These are phyloP conservation scores for Ustilago hordei DNA, from an alignment of 1,284 basidiomycete species.

Conservation along the genomic window DNA sequence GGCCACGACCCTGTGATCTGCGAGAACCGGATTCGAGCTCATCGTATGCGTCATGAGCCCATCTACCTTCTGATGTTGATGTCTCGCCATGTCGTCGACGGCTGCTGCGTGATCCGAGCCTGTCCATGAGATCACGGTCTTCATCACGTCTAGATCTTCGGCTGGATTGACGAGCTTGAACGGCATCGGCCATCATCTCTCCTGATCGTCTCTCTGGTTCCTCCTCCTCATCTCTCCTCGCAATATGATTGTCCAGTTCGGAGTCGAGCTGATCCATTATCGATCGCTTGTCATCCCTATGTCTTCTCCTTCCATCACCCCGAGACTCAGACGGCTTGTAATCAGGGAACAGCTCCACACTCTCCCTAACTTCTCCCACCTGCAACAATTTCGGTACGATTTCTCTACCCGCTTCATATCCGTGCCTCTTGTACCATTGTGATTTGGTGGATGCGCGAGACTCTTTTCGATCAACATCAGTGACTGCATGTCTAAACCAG, in stretches of 20 bases:
- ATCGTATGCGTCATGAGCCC: conserved; percentile 42
- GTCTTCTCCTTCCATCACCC: not conserved
- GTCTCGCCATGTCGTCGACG: conserved; percentile 2
- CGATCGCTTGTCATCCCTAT: conserved; percentile 6
- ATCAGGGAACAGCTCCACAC: conserved; percentile 50
- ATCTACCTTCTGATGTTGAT: conserved; percentile 12
- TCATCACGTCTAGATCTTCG: conserved; percentile 7
- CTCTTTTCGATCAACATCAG: conserved; percentile 59
- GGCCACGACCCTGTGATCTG: not conserved
- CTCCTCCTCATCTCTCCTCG: conserved; percentile 9
- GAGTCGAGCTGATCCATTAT: conserved; percentile 44
- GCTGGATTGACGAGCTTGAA: conserved; percentile 13
- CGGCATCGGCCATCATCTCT: conserved; percentile 45
- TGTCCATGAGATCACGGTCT: conserved; percentile 30
- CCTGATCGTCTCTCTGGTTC: conserved; percentile 29
- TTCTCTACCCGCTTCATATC: conserved; percentile 63
- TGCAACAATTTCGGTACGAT: conserved; percentile 63
- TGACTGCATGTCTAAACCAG: conserved; percentile 60
- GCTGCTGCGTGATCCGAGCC: conserved; percentile 5
- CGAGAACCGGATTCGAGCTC: not conserved
- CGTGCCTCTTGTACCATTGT: conserved; percentile 67
- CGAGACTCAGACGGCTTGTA: conserved; percentile 18
- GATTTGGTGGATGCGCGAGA: conserved; percentile 46
- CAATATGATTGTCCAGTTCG: conserved; percentile 37
- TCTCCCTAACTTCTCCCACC: conserved; percentile 52